These are phyloP conservation scores for Agaricus bisporus DNA, from an alignment of 768 basidiomycete genomes.

Conservation along the genomic window DNA sequence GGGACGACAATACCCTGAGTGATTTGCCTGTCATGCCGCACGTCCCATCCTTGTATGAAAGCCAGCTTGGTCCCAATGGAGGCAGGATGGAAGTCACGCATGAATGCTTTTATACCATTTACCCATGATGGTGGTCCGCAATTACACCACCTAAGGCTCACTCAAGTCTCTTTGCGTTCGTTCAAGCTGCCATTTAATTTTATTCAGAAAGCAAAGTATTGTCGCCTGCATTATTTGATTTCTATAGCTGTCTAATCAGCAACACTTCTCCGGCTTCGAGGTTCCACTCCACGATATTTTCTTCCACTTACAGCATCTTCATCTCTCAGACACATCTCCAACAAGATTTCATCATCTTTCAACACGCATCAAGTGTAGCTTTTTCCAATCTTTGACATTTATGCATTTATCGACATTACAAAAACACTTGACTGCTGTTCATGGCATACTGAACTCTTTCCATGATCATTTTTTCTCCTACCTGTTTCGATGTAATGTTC, in stretches of 20 bases:
- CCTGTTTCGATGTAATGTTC: slow-evolving; percentile 8
- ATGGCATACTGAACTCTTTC: slow-evolving; percentile 6
- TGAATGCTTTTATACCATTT: not conserved
- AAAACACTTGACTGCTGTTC: slow-evolving; percentile 7
- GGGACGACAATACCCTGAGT: not conserved
- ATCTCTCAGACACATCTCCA: slow-evolving; percentile 1
- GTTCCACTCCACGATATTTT: not conserved
- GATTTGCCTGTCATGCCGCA: not conserved
- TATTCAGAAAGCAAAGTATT: not conserved
- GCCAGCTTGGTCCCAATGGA: not conserved
- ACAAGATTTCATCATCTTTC: slow-evolving; percentile 4
- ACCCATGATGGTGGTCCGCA: not conserved
- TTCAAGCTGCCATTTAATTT: not conserved
- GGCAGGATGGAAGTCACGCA: not conserved
- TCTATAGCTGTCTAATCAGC: slow-evolving; percentile 6
- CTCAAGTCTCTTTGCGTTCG: not conserved
- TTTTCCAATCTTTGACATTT: slow-evolving; percentile 4
- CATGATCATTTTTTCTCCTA: not conserved
- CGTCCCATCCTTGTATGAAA: not conserved
- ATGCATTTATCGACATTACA: slow-evolving; percentile 7
- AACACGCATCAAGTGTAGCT: slow-evolving; percentile 6
- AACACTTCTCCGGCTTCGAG: not conserved
- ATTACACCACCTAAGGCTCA: slow-evolving; percentile 1
- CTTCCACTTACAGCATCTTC: slow-evolving; percentile 1
- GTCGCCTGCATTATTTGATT: not conserved